These are phyloP conservation scores for Sungouiella thailandica DNA, from an alignment of 805 yeast species.

Conservation along the genomic window DNA sequence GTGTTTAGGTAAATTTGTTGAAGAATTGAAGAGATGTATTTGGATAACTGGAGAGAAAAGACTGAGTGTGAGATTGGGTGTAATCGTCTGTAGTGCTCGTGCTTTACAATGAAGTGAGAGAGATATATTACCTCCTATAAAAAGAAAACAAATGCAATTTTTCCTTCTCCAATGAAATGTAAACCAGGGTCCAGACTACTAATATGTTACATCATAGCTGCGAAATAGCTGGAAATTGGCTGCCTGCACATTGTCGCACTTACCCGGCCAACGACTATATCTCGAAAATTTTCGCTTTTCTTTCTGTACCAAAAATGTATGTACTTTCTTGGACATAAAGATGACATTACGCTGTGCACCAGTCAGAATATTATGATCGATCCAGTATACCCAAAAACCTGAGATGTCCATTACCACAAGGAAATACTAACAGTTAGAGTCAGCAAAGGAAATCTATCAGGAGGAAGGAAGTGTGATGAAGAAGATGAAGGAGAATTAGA, in stretches of 20 bases:
- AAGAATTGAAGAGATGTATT: too few species aligned
- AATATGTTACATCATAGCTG: too few species aligned
- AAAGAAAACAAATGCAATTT: too few species aligned
- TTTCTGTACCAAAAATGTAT: constrained; percentile 7
- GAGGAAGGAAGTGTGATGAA: neutral
- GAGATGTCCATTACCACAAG: constrained; percentile 19
- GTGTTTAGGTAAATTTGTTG: too few species aligned
- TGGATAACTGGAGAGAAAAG: too few species aligned
- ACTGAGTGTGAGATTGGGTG: neutral
- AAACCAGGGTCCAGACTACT: too few species aligned
- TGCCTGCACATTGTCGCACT: neutral
- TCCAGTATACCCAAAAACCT: constrained; percentile 46
- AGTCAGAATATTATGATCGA: constrained; percentile 45
- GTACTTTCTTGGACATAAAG: constrained; percentile 20
- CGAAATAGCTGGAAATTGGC: too few species aligned
- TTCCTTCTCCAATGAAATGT: too few species aligned
- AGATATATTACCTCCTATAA: too few species aligned
- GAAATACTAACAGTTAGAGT: neutral
- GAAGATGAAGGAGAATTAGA: neutral
- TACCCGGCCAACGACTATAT: neutral
- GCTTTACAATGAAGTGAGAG: too few species aligned
- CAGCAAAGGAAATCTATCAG: neutral
- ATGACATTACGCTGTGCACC: constrained; percentile 51
- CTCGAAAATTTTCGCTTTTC: neutral
- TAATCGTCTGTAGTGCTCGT: too few species aligned